A percentile compares a stretch with the other conserved stretches of the same genome.
phyloP scores from a whole-genome alignment of 768 basidiomycete genomes.

The Boletus tomentosulus region DNA sequence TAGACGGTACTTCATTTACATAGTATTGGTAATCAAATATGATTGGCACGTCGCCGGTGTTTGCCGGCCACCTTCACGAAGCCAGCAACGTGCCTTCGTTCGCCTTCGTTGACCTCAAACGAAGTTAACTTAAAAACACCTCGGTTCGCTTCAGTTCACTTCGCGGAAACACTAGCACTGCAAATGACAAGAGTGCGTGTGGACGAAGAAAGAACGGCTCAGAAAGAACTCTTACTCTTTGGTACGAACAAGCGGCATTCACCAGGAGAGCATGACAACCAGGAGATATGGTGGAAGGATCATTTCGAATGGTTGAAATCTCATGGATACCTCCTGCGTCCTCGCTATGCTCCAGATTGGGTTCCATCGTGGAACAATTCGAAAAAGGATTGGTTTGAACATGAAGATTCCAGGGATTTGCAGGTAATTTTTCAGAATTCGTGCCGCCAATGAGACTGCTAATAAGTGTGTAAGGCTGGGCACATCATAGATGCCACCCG shows the following conservation, averaged over 20 bases:
- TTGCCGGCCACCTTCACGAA: no score
- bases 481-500: conserved; percentile 27
- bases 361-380: conserved; percentile 4
- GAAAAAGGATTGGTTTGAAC: background rate
- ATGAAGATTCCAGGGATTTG: background rate
- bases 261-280: background rate
- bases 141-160: no score
- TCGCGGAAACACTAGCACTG: no score
- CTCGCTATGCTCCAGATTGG: conserved; percentile 6
- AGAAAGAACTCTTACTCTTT: background rate
- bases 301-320: background rate
- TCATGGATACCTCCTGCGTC: conserved; percentile 2
- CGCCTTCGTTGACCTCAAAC: no score
- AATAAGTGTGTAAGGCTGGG: background rate
- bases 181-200: background rate
- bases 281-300: background rate
- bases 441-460: no score
- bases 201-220: background rate
- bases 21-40: no score
- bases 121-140: no score
- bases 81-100: no score
- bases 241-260: background rate
- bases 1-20: no score
- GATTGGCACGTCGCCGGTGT: no score
- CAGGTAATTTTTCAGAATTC: conserved; percentile 6